A percentile compares a stretch with the other conserved stretches of the same genome.
These are phyloP conservation scores for Brassica napus DNA, from an alignment of 345 rosid genomes.

Conservation along the genomic window Da-Ae NC_063436.1:11223001-11223500, in stretches of 20 bases:
- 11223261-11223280: background rate
- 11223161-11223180: background rate
- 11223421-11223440: conserved; percentile 27
- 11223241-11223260: background rate
- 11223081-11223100: background rate
- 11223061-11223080: background rate
- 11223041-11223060: background rate
- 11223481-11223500: background rate
- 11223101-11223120: background rate
- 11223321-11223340: conserved; percentile 1
- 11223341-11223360: conserved; percentile 1
- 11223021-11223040: conserved; percentile 6
- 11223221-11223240: background rate
- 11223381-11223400: conserved; percentile 34
- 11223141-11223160: background rate
- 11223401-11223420: conserved; percentile 26
- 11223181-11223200: background rate
- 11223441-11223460: conserved; percentile 26
- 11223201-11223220: background rate
- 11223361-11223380: conserved; percentile 18
- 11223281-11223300: background rate
- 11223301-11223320: background rate
- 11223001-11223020: conserved; percentile 18
- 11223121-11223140: background rate
- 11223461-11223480: conserved; percentile 24